Evolutionary conservation across 352 stramenopile species (phyloP).

Genomic region (Pythium sp.): DNA sequence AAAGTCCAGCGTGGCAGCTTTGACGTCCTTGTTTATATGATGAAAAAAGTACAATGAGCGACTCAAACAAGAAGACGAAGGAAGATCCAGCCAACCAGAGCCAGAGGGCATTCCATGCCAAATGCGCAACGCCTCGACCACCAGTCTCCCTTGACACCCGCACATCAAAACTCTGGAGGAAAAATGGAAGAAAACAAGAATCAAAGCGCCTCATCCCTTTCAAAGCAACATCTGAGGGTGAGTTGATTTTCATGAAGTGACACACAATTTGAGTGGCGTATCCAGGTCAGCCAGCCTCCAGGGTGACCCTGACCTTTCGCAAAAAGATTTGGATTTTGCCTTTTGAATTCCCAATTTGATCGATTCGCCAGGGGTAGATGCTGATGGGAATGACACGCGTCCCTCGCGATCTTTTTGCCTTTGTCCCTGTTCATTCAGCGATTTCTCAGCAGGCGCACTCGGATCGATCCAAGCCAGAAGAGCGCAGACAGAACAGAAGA

Average conservation of each 20-base stretch:
- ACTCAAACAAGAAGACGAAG: not conserved
- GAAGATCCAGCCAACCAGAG: not conserved
- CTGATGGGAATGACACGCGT: not conserved
- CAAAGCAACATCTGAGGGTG: not conserved
- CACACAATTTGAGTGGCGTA: not conserved
- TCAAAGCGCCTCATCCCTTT: not conserved
- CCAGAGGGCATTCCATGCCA: not conserved
- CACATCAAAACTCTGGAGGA: not conserved
- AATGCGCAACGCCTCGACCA: not conserved
- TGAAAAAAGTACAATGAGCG: not conserved
- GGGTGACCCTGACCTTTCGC: not conserved
- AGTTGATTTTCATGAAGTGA: not conserved
- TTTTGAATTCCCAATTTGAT: not conserved
- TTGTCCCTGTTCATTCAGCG: not conserved
- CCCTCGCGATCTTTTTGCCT: not conserved
- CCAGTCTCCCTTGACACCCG: not conserved
- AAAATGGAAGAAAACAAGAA: not conserved
- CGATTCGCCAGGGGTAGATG: not conserved
- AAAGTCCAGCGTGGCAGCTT: not conserved
- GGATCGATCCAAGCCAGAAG: not conserved
- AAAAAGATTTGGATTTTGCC: not conserved
- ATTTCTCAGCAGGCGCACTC: not conserved
- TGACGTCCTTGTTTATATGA: too few relatives aligned
- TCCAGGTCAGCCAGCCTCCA: not conserved
- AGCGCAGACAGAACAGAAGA: too few relatives aligned